Conservation (phyloP, 345 rosid genomes). For the Populus euphratica region DNA sequence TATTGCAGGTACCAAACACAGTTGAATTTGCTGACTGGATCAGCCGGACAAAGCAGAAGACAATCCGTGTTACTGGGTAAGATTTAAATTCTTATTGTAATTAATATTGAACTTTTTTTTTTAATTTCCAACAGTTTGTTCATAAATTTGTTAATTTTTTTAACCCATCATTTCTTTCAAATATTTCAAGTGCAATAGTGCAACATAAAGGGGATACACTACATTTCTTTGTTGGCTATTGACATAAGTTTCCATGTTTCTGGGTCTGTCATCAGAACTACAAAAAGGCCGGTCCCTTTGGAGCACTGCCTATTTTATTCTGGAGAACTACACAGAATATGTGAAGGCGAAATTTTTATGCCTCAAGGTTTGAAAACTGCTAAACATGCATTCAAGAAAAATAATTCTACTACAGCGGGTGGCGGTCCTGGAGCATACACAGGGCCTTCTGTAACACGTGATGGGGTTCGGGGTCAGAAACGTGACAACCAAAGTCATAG, state of each 20-base stretch:
- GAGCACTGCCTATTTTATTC: constrained; percentile 90
- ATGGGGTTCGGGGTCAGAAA: constrained; percentile 60
- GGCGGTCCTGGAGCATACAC: constrained; percentile 37
- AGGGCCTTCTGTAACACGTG: constrained; percentile 54
- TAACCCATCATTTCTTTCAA: background rate
- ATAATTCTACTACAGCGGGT: constrained; percentile 46
- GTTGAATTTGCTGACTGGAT: constrained; percentile 96
- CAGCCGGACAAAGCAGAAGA: constrained; percentile 89
- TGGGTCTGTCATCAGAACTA: constrained; percentile 53
- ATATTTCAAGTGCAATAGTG: background rate
- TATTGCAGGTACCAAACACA: constrained; percentile 83
- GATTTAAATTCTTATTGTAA: constrained; percentile 24
- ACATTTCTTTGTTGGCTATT: constrained; percentile 7
- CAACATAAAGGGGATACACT: background rate
- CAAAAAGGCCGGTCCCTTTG: constrained; percentile 92
- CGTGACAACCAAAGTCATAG: constrained; percentile 53
- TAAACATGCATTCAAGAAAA: constrained; percentile 69
- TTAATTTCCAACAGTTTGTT: background rate
- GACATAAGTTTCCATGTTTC: constrained; percentile 1
- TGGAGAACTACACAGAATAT: constrained; percentile 79
- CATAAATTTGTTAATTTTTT: background rate
- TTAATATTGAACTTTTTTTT: background rate
- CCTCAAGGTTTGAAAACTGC: constrained; percentile 76
- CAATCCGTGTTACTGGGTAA: constrained; percentile 90
- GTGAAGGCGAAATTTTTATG: constrained; percentile 65